A percentile compares a stretch with the other conserved stretches of the same genome.
Conservation (phyloP, 2,329 filamentous ascomycete species). For the Neoscytalidium dimidiatum region DNA sequence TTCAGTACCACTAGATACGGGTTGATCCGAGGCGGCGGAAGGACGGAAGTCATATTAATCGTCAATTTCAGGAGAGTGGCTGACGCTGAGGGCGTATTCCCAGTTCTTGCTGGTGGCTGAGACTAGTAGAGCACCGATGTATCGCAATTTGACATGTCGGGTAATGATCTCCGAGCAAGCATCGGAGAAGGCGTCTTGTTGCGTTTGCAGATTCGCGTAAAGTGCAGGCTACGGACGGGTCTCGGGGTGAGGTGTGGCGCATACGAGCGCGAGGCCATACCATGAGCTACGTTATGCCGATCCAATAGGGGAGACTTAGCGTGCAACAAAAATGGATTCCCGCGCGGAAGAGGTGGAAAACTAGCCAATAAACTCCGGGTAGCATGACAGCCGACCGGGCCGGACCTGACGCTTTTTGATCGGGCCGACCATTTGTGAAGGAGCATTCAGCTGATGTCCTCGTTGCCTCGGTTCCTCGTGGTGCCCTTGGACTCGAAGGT, state of each 20-base stretch:
- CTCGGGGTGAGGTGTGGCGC: neutral
- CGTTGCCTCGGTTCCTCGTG: neutral
- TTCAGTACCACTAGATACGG: neutral
- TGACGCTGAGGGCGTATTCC: neutral
- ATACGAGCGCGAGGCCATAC: neutral
- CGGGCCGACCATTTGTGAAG: neutral
- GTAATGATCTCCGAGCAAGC: slow-evolving; percentile 11
- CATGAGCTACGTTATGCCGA: neutral
- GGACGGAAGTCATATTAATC: neutral
- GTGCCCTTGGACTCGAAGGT: neutral
- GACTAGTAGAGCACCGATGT: slow-evolving; percentile 9
- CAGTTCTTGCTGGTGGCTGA: slow-evolving; percentile 1
- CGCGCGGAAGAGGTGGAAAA: neutral
- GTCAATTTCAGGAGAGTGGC: neutral
- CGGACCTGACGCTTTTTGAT: neutral
- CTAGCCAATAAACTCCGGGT: neutral
- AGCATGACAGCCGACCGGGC: neutral
- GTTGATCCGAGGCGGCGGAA: neutral
- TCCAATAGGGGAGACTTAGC: neutral
- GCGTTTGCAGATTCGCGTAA: neutral
- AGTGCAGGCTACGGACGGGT: neutral
- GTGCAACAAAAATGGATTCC: neutral
- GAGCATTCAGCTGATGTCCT: neutral
- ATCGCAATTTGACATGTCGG: slow-evolving; percentile 15
- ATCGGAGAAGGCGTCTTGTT: neutral